Evolutionary conservation across 2,329 filamentous ascomycete species (phyloP), one percentile per base, ranked within the genome.

Genomic region (Pyrenophora tritici-repentis): DNA sequence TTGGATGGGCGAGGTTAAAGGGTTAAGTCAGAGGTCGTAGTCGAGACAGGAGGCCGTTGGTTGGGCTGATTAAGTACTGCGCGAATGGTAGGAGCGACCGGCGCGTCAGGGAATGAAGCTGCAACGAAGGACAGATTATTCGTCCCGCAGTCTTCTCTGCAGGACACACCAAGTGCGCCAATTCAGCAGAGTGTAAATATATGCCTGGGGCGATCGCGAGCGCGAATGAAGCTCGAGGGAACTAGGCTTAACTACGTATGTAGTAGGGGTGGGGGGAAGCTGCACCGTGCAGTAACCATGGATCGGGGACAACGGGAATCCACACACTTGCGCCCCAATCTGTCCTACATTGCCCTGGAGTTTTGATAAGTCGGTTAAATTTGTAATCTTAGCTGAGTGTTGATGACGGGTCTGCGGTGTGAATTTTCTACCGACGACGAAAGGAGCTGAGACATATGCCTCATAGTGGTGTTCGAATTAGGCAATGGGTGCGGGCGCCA

Each of bases 31-130:
- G 44, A 45, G 51, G 20, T 48, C 29, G 47, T 39, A 45, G 50
- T 53, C 40, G 50, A 41, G 56, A 53, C 52, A 43, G 52, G 56
- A 47, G 52, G 56, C 35, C 44, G 55, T 32, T 47, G 57, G 51
- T 32, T 47, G 57, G 51, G 61, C 47, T 64, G 56, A 65, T 62
- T 59, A 61, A 55, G 60, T 56, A 59, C 44, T 47, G 54, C 46
- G 51, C 50, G 33, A 46, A 52, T 35, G 48, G 51, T 44, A 53
- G 46, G 49, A 59, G 61, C 55, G 57, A 48, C 61, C 59, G 56
- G 59, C 57, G 59, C 57, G 53, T 53, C 56, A 56, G 50, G 53
- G 50, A 56, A 43, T 58, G 53, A 56, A 60, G 59, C 55, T 53
- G 55, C 56, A 65, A 51, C 51, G 26, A 56, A 55, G 58, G 43